These are phyloP conservation scores for Nymphaea thermarum DNA, from an alignment of 164 flowering plant species.

Conservation along the genomic window DNA sequence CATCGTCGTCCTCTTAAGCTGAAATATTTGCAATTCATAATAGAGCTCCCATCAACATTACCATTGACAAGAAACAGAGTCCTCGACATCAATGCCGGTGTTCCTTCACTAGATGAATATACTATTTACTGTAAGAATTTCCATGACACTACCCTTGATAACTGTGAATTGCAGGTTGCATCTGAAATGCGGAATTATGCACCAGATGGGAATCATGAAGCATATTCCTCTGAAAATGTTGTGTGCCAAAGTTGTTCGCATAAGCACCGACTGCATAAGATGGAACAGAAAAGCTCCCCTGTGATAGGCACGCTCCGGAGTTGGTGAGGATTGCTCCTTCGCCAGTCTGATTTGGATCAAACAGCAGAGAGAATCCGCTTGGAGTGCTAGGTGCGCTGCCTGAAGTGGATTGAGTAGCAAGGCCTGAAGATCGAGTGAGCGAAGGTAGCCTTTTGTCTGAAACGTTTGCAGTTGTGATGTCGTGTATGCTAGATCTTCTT, in stretches of 20 bases:
- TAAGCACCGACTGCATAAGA: conserved; percentile 24
- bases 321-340: conserved; percentile 19
- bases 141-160: conserved; percentile 3
- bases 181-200: conserved; percentile 18
- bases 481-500: conserved; percentile 73
- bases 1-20: not conserved
- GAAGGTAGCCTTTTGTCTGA: conserved; percentile 30
- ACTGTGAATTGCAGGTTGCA: conserved; percentile 21
- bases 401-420: conserved; percentile 16
- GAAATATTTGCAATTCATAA: not conserved
- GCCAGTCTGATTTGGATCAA: conserved; percentile 18
- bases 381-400: conserved; percentile 6
- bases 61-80: not conserved
- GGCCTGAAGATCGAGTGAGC: conserved; percentile 20
- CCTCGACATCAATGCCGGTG: not conserved
- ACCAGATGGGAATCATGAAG: conserved; percentile 30
- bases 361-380: conserved; percentile 3
- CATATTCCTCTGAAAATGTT: conserved; percentile 17
- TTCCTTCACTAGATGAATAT: not conserved
- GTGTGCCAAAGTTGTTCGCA: conserved; percentile 27
- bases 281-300: conserved; percentile 23
- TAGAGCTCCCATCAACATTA: not conserved
- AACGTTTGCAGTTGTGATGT: conserved; percentile 56
- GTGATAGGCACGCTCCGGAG: conserved; percentile 8
- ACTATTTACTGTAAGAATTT: not conserved